A percentile compares a stretch with the other conserved stretches of the same genome.
phyloP scores from a whole-genome alignment of 148 eudicot genomes.

The Amaranthus palmeri region DNA sequence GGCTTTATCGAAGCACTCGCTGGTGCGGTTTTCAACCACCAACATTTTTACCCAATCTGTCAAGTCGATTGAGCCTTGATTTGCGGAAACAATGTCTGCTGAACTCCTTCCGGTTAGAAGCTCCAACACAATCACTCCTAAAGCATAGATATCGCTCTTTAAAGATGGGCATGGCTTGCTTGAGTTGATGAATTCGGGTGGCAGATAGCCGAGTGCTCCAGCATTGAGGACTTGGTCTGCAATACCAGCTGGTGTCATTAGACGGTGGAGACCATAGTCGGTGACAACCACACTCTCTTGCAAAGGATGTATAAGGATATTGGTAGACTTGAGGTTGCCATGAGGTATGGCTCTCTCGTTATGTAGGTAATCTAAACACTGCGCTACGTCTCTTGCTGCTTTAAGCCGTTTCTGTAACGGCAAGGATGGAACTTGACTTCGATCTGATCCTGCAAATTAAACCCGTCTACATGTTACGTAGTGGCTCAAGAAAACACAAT shows the following conservation, averaged over 20 bases:
- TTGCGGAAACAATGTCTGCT: conserved; percentile 40
- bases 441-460: conserved; percentile 36
- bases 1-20: conserved; percentile 47
- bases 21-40: conserved; percentile 35
- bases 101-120: conserved; percentile 52
- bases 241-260: conserved; percentile 55
- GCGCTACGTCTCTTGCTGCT: conserved; percentile 43
- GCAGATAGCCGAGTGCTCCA: conserved; percentile 60
- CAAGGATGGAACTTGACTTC: conserved; percentile 30
- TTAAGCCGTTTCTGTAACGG: conserved; percentile 43
- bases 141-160: conserved; percentile 68
- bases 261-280: conserved; percentile 67
- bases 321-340: conserved; percentile 75
- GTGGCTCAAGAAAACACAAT: background rate
- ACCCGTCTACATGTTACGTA: background rate
- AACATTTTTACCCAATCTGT: conserved; percentile 63
- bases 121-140: conserved; percentile 64
- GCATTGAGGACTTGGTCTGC: conserved; percentile 64
- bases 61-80: conserved; percentile 44
- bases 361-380: conserved; percentile 63
- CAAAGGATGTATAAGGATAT: conserved; percentile 44
- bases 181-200: conserved; percentile 67
- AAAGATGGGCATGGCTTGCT: conserved; percentile 63
- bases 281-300: conserved; percentile 34
- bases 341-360: conserved; percentile 60